phyloP scores from a whole-genome alignment of 352 stramenopile species.

The Pythium rishiriense region DNA sequence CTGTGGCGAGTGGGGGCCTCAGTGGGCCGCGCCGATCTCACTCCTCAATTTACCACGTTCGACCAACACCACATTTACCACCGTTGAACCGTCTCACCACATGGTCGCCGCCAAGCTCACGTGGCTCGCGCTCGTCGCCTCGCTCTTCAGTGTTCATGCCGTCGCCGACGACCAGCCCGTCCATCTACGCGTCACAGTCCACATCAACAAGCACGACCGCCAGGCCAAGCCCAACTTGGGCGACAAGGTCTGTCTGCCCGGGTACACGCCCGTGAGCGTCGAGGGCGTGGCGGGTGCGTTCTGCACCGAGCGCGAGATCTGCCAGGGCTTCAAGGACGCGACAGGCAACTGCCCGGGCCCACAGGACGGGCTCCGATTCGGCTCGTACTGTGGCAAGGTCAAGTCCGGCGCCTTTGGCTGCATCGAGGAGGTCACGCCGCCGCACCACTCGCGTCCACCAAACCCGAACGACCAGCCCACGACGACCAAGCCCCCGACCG shows the following conservation, averaged over 20 bases:
- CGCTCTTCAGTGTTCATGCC: neutral
- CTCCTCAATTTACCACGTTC: too few species aligned
- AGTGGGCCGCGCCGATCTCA: too few species aligned
- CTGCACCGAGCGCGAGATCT: neutral
- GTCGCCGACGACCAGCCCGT: neutral
- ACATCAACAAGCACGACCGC: neutral
- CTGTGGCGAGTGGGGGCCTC: too few species aligned
- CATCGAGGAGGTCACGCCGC: neutral
- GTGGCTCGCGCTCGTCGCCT: too few species aligned
- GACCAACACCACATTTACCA: too few species aligned
- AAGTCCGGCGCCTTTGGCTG: neutral
- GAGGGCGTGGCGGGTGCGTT: conserved; percentile 1
- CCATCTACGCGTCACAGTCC: neutral
- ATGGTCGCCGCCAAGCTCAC: too few species aligned
- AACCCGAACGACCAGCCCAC: too few species aligned
- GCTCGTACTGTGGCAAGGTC: neutral
- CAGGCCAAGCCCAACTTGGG: too few species aligned
- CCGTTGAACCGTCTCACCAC: too few species aligned
- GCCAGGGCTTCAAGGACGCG: neutral
- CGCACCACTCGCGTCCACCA: too few species aligned
- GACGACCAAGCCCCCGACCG: too few species aligned
- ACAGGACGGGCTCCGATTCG: neutral
- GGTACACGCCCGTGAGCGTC: neutral
- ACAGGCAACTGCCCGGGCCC: neutral
- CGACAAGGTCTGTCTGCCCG: neutral